A percentile compares a stretch with the other conserved stretches of the same genome.
Evolutionary conservation across 345 rosid species (phyloP).

Genomic region (Toxicodendron radicans): DNA sequence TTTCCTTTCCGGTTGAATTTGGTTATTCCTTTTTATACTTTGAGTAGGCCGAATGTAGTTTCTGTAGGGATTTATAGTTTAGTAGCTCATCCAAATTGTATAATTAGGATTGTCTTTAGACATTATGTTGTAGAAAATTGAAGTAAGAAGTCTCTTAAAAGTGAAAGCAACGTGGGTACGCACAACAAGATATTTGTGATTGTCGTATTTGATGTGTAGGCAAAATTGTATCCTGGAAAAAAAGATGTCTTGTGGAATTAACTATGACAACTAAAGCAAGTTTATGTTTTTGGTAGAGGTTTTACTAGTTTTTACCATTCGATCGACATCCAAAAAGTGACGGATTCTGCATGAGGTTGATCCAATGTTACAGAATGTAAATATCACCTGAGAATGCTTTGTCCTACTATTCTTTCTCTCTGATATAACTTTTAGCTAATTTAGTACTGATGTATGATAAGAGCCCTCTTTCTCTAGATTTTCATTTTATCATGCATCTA

Average conservation of each 20-base stretch:
- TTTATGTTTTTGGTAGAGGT: no score
- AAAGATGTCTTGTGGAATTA: background rate
- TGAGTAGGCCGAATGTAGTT: background rate
- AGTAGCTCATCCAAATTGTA: background rate
- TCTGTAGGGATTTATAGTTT: background rate
- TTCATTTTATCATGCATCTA: background rate
- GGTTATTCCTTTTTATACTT: background rate
- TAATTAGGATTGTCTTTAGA: background rate
- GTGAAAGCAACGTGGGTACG: background rate
- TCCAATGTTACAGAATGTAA: no score
- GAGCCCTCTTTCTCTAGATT: background rate
- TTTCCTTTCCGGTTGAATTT: background rate
- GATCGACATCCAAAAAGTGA: no score
- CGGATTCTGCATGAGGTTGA: no score
- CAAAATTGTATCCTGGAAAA: background rate
- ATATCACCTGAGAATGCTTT: background rate
- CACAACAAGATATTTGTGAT: background rate
- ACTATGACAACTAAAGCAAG: background rate
- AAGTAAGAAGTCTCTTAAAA: background rate
- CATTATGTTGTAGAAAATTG: background rate
- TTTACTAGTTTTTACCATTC: no score
- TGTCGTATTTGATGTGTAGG: background rate
- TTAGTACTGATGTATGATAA: background rate
- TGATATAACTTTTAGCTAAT: background rate
- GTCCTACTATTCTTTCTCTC: background rate